Evolutionary conservation across 352 stramenopile species (phyloP).

Genomic region (Pythium dissimile): DNA sequence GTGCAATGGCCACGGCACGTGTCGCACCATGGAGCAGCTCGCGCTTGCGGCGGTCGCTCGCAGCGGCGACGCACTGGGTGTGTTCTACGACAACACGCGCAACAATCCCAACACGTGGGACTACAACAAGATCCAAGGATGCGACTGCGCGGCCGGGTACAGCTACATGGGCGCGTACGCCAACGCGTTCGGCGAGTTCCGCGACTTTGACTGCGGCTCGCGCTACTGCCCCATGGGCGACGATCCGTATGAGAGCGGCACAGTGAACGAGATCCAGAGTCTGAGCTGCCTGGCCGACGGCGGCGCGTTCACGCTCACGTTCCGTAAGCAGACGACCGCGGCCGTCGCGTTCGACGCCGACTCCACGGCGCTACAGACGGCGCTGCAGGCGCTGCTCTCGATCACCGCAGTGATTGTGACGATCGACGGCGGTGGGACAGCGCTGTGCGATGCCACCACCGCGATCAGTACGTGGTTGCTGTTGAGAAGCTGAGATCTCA

Average conservation of each 20-base stretch:
- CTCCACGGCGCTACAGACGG: slow-evolving; percentile 33
- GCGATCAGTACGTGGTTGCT: slow-evolving; percentile 35
- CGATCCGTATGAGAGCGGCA: slow-evolving; percentile 68
- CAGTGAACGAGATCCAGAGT: slow-evolving; percentile 70
- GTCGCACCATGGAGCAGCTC: slow-evolving; percentile 73
- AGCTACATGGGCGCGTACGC: slow-evolving; percentile 65
- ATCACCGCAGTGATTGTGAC: slow-evolving; percentile 52
- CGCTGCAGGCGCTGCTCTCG: slow-evolving; percentile 52
- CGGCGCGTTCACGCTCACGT: slow-evolving; percentile 65
- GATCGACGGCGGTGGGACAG: slow-evolving; percentile 29
- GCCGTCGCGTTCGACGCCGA: slow-evolving; percentile 50
- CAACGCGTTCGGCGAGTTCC: slow-evolving; percentile 47
- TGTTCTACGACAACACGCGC: slow-evolving; percentile 64
- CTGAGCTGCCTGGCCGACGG: slow-evolving; percentile 49
- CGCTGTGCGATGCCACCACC: slow-evolving; percentile 33
- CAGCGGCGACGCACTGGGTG: slow-evolving; percentile 36
- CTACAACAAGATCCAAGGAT: slow-evolving; percentile 80
- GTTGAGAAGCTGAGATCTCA: too few relatives aligned
- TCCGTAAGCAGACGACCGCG: slow-evolving; percentile 55
- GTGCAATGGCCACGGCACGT: slow-evolving; percentile 73
- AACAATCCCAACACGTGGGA: slow-evolving; percentile 78
- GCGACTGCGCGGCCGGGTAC: slow-evolving; percentile 53
- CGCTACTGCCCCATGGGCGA: slow-evolving; percentile 87
- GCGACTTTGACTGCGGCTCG: slow-evolving; percentile 65
- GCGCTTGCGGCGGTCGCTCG: slow-evolving; percentile 25